Evolutionary conservation across 2,329 filamentous ascomycete species (phyloP).

Genomic region (Ophiosphaerella korrae): DNA sequence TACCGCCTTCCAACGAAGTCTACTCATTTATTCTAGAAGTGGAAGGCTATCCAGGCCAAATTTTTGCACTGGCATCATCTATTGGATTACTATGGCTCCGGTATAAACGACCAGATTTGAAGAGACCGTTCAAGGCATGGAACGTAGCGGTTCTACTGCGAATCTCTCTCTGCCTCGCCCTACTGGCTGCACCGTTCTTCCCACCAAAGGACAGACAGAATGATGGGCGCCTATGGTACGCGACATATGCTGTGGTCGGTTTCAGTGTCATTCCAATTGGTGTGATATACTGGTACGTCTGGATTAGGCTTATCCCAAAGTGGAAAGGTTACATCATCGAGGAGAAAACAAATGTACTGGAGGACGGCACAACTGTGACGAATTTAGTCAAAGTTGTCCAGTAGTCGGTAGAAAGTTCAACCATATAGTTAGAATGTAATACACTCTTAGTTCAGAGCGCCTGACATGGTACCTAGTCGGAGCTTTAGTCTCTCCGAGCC

Average conservation of each 20-base stretch:
- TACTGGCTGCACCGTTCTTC: conserved; percentile 67
- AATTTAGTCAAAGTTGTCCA: conserved; percentile 52
- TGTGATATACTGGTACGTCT: conserved; percentile 70
- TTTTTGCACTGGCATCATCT: conserved; percentile 63
- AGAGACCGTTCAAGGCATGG: conserved; percentile 70
- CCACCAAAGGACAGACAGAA: conserved; percentile 52
- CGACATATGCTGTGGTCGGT: conserved; percentile 59
- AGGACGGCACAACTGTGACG: conserved; percentile 71
- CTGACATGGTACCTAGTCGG: not conserved
- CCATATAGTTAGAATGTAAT: not conserved
- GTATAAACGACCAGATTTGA: conserved; percentile 62
- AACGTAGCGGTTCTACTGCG: conserved; percentile 62
- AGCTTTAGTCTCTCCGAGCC: not conserved
- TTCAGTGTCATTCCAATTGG: conserved; percentile 61
- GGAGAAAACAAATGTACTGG: conserved; percentile 63
- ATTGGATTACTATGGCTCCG: conserved; percentile 66
- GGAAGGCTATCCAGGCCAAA: conserved; percentile 69
- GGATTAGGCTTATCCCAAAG: conserved; percentile 65
- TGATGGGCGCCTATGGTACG: conserved; percentile 52
- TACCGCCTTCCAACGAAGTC: conserved; percentile 68
- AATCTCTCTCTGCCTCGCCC: conserved; percentile 58
- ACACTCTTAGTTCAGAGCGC: not conserved
- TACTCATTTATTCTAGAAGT: conserved; percentile 77
- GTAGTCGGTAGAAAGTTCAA: conserved; percentile 5
- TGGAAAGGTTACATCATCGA: conserved; percentile 66